These are phyloP conservation scores for Articulospora tetracladia DNA, from an alignment of 495 filamentous ascomycete genomes.

Conservation along the genomic window DNA sequence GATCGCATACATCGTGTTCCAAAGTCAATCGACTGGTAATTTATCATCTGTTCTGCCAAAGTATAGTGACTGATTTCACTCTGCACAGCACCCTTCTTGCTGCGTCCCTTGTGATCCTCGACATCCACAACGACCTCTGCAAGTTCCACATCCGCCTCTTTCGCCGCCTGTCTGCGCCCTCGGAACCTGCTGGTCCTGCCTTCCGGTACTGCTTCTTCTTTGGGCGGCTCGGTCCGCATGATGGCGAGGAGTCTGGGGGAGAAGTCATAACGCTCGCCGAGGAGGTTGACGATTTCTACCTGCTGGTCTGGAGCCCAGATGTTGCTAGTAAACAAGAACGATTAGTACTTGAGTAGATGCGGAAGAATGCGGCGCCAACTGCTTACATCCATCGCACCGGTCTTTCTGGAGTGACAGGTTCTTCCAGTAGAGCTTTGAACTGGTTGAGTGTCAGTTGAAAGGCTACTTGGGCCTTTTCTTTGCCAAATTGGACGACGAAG, in stretches of 20 bases:
- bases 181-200: not conserved
- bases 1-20: conserved; percentile 22
- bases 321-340: conserved; percentile 43
- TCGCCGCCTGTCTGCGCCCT: not conserved
- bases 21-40: conserved; percentile 39
- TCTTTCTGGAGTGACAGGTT: conserved; percentile 15
- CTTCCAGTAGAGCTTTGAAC: conserved; percentile 35
- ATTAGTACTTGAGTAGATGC: not conserved
- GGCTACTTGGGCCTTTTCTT: conserved; percentile 56
- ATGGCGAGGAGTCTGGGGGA: conserved; percentile 62
- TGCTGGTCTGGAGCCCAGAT: conserved; percentile 70
- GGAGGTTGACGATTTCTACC: conserved; percentile 42
- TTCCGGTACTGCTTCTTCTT: not conserved
- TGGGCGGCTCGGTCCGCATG: conserved; percentile 34
- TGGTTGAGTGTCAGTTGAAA: conserved; percentile 49
- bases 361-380: not conserved
- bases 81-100: not conserved
- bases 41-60: conserved; percentile 25
- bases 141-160: conserved; percentile 15
- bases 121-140: conserved; percentile 5
- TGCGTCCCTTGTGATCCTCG: not conserved
- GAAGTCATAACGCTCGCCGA: conserved; percentile 60
- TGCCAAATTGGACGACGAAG: conserved; percentile 72
- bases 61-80: conserved; percentile 21
- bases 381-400: conserved; percentile 66